Percentiles rank a stretch among this genome's conserved stretches.
Conservation (phyloP, 2,329 filamentous ascomycete genomes). For the Talaromyces sp. region DNA sequence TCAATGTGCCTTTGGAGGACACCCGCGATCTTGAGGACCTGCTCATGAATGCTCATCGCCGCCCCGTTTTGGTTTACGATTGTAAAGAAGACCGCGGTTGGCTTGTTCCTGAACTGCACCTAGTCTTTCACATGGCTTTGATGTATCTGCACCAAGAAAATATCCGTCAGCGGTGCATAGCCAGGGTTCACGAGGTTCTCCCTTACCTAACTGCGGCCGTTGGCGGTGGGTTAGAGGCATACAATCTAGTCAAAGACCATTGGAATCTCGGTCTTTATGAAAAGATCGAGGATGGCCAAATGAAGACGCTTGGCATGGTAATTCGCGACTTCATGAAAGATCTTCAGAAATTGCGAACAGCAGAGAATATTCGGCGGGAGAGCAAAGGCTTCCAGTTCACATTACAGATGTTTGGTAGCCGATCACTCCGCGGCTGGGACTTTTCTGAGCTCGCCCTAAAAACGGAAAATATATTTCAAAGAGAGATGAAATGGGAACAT, state of each 20-base stretch:
- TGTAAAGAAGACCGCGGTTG: not conserved
- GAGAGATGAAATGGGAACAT: not conserved
- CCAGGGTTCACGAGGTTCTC: not conserved
- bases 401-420: not conserved
- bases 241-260: not conserved
- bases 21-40: not conserved
- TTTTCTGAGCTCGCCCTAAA: not conserved
- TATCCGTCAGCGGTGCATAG: not conserved
- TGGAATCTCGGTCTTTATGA: not conserved
- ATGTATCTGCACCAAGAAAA: not conserved
- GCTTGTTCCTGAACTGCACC: not conserved
- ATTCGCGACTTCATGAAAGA: not conserved
- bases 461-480: not conserved
- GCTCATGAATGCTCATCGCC: not conserved
- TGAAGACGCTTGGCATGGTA: not conserved
- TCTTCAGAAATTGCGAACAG: not conserved
- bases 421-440: not conserved
- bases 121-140: not conserved
- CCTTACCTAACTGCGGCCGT: not conserved
- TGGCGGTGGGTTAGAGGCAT: not conserved
- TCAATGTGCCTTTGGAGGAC: not conserved
- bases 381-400: not conserved
- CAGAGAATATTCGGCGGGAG: not conserved
- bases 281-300: not conserved
- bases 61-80: not conserved